Evolutionary conservation across 345 rosid species (phyloP), one percentile per base, ranked within the genome.

Genomic region (Rhodomyrtus tomentosa): DNA sequence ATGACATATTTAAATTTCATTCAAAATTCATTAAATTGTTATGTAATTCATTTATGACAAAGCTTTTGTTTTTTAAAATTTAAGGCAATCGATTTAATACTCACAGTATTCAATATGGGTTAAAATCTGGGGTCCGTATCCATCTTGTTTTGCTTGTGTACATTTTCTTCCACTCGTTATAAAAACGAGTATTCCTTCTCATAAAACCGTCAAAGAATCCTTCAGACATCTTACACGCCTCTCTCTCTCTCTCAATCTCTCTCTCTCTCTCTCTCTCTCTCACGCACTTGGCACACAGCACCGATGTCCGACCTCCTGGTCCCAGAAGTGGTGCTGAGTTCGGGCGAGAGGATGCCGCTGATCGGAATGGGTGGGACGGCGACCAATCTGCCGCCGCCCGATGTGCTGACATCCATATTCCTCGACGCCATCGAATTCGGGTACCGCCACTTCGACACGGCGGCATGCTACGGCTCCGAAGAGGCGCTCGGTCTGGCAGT

Each of bases 401-500:
- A 80, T 9, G 42, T 56, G 25, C 50, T 91, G 40, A 88, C 87
- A 59, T 21, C 32, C 50, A 81, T 89, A 5, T 54, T 92, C 27
- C 51, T 92, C 0, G 88, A 89, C 3, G 92, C 93, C 4, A 92
- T 93, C 76, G 86, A 83, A 84, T 82, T 86, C 2, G 95, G 98
- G 6, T 93, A 91, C 84, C 87, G 95, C 48, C 98, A 95, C 82
- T 94, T 94, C 21, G 98, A 94, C 84, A 95, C 95, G 0, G 93
- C 98, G 15, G 82, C 91, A 0, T 11, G 81, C 16, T 94, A 94
- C 80, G 87, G 82, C 3, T 76, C 96, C 0, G 98, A 93, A 86
- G 87, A 92, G 80, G 82, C 92, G 1, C 85, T 93, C 3, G 98
- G 95, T 0, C 90, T 85, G 59, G 98, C 95, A 7, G 32, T 95